Conservation (phyloP, 1,284 basidiomycete genomes). For the Cutaneotrichosporon sp. region DNA sequence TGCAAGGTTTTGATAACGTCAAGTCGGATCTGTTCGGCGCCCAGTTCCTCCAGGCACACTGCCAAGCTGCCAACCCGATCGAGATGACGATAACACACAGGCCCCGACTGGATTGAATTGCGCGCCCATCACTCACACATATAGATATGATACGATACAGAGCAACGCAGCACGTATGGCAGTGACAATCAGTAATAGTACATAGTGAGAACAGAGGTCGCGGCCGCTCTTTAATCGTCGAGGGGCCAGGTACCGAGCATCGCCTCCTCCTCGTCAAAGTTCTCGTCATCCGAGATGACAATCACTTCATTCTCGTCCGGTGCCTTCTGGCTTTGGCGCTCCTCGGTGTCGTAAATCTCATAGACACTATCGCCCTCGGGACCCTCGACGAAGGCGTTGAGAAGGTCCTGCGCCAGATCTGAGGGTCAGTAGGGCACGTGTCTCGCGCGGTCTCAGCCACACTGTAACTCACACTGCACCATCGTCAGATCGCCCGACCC, state of each 20-base stretch:
- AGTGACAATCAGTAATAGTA: not conserved
- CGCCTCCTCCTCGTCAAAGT: slow-evolving; percentile 14
- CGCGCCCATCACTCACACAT: not conserved
- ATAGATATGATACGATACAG: not conserved
- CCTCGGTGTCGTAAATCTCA: slow-evolving; percentile 59
- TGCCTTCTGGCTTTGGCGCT: not conserved
- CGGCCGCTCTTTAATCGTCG: not conserved
- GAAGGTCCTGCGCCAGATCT: slow-evolving; percentile 68
- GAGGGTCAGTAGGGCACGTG: not conserved
- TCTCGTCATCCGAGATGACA: slow-evolving; percentile 15
- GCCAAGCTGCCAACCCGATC: not conserved
- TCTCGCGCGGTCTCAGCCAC: not conserved
- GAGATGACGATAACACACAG: not conserved
- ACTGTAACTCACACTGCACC: slow-evolving; percentile 42
- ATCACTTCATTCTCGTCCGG: slow-evolving; percentile 2
- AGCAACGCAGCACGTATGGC: not conserved
- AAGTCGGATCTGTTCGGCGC: not conserved
- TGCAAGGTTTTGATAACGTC: not conserved
- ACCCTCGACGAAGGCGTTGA: slow-evolving; percentile 71
- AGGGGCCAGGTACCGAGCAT: not conserved
- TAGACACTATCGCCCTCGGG: slow-evolving; percentile 67
- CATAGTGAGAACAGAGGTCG: not conserved
- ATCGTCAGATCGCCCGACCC: slow-evolving; percentile 22
- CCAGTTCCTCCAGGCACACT: not conserved
- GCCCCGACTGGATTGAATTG: not conserved